Evolutionary conservation across 495 filamentous ascomycete species (phyloP).

Genomic region (Trichoderma reesei): DNA sequence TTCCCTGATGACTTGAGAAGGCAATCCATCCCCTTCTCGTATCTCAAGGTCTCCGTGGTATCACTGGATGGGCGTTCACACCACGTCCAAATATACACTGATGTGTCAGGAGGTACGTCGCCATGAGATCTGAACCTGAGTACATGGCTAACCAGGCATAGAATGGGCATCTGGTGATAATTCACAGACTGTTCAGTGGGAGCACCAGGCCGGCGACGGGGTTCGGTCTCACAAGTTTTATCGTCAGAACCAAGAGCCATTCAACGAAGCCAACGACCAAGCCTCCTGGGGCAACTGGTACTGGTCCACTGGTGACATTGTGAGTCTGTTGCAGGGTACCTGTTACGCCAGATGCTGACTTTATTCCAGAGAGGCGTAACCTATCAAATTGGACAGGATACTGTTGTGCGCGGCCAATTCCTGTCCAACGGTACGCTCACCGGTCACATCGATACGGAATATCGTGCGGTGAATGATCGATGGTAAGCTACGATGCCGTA

Average conservation of each 20-base stretch:
- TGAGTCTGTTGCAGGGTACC: slow-evolving; percentile 18
- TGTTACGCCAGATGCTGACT: slow-evolving; percentile 13
- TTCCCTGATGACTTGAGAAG: slow-evolving; percentile 76
- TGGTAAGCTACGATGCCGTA: slow-evolving; percentile 31
- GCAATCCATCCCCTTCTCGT: slow-evolving; percentile 83
- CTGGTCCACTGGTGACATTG: slow-evolving; percentile 43
- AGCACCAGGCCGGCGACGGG: slow-evolving; percentile 25
- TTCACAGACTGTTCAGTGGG: slow-evolving; percentile 29
- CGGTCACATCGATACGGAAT: slow-evolving; percentile 56
- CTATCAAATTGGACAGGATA: slow-evolving; percentile 61
- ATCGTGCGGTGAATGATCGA: slow-evolving; percentile 59
- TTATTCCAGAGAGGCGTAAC: slow-evolving; percentile 23
- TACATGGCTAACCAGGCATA: slow-evolving; percentile 12
- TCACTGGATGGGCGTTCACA: slow-evolving; percentile 46
- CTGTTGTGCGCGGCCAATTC: slow-evolving; percentile 55
- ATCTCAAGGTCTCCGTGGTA: slow-evolving; percentile 58
- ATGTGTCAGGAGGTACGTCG: slow-evolving; percentile 73
- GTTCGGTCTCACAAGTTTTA: slow-evolving; percentile 46
- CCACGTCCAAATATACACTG: slow-evolving; percentile 71
- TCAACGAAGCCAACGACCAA: slow-evolving; percentile 60
- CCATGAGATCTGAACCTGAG: slow-evolving; percentile 25
- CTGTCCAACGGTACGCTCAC: slow-evolving; percentile 48
- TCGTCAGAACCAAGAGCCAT: slow-evolving; percentile 50
- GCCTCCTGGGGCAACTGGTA: slow-evolving; percentile 85
- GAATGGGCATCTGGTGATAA: slow-evolving; percentile 38